Percentiles rank a stretch among this genome's conserved stretches.
These are phyloP conservation scores for Colletotrichum sp. DNA, from an alignment of 2,329 filamentous ascomycete genomes.

Conservation along the genomic window DNA sequence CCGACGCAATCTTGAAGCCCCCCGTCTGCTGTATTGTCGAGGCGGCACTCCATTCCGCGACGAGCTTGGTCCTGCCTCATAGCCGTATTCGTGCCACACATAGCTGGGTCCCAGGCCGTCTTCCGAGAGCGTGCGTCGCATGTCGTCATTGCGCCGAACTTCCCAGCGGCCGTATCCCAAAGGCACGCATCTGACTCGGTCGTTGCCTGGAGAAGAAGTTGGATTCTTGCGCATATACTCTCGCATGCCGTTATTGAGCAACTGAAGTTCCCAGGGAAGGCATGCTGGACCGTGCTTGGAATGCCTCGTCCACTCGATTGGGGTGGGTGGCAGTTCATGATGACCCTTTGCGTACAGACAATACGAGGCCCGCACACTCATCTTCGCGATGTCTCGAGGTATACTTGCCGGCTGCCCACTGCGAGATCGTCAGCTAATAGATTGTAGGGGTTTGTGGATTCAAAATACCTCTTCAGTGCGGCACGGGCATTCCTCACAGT, in stretches of 20 bases:
- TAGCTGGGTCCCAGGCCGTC: neutral
- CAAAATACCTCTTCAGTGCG: neutral
- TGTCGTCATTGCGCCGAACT: too few relatives aligned
- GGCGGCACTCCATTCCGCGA: neutral
- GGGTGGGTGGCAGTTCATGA: neutral
- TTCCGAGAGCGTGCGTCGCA: neutral
- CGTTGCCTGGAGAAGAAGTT: neutral
- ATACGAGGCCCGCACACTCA: neutral
- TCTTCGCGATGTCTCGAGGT: neutral
- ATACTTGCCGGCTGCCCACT: neutral
- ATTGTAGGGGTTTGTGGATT: neutral
- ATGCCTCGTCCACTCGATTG: neutral
- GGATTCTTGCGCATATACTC: neutral
- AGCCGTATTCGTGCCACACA: neutral
- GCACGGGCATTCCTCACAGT: neutral
- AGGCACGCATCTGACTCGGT: neutral
- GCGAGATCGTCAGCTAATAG: neutral
- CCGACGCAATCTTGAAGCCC: neutral
- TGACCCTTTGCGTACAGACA: neutral
- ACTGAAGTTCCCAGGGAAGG: too few relatives aligned
- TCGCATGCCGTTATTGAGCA: neutral
- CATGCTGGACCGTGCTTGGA: too few relatives aligned
- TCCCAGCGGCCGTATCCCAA: neutral
- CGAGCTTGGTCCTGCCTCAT: neutral
- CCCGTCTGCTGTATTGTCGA: neutral